Base-by-base conservation (phyloP, 306 rosid genomes). In the Lathyrus sativus region DNA sequence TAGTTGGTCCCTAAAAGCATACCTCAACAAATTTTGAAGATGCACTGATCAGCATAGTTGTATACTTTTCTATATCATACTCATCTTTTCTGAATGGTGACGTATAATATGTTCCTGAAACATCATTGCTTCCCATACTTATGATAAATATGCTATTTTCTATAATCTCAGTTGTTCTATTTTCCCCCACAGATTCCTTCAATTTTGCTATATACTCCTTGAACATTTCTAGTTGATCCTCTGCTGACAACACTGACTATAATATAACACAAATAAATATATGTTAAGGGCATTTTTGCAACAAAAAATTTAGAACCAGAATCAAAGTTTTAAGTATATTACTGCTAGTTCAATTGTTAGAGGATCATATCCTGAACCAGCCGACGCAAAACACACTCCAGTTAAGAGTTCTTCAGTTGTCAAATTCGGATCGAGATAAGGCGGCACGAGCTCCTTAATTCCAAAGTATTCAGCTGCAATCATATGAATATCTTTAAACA, bases 321-420 rank as follows among this genome's bases (percentile, higher is more conserved):
- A 19, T 19, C 22, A 19, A 19, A 19, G 1, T 19, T 19, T 19
- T 19, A 67, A 66, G 7, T 45, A 22, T 37, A 41, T 54, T 78
- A 82, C 83, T 43, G 58, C 59, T 67, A 57, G 4, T 57, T 41
- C 33, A 42, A 46, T 2, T 67, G 86, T 67, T 22, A 75, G 0
- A 62, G 81, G 83, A 71, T 78, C 86, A 75, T 60, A 82, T 75
- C 86, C 83, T 9, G 86, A 51, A 29, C 83, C 83, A 0, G 76
- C 81, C 2, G 86, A 75, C 15, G 86, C 81, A 66, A 82, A 82
- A 50, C 69, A 46, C 62, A 78, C 86, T 4, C 83, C 86, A 17
- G 78, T 82, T 42, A 82, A 46, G n/a, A 82, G 83, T 39, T 82
- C 86, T 67, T 71, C 45, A 13, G 15, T 48, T 15, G 42, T 9